A percentile compares a stretch with the other conserved stretches of the same genome.
Conservation (phyloP, 2,329 filamentous ascomycete genomes). For the Colletotrichum filicis region DNA sequence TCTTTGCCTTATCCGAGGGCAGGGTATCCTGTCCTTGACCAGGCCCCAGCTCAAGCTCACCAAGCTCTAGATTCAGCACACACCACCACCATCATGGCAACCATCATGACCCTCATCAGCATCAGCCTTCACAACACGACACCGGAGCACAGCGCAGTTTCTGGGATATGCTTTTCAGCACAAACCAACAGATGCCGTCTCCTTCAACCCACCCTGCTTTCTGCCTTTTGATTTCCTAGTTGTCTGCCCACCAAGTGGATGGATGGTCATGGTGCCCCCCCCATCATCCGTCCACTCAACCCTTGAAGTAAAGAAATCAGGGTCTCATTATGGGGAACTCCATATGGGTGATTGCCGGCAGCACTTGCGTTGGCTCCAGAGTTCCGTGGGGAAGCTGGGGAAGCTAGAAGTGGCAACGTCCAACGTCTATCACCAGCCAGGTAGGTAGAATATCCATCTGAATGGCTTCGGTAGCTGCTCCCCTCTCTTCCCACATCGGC, state of each 20-base stretch:
- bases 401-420: slow-evolving; percentile 1
- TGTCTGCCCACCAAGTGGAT: slow-evolving; percentile 7
- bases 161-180: slow-evolving; percentile 3
- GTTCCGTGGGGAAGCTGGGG: slow-evolving; percentile 14
- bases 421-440: neutral
- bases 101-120: slow-evolving; percentile 7
- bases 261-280: neutral
- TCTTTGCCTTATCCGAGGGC: slow-evolving; percentile 31
- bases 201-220: neutral
- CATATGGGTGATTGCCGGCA: slow-evolving; percentile 2
- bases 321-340: slow-evolving; percentile 5
- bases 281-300: slow-evolving; percentile 1
- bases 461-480: slow-evolving; percentile 3
- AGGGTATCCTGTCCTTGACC: slow-evolving; percentile 12
- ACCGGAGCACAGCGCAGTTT: slow-evolving; percentile 14
- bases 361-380: neutral
- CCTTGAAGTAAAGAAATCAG: neutral
- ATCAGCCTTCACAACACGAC: neutral
- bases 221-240: neutral
- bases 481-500: slow-evolving; percentile 14
- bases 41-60: slow-evolving; percentile 12
- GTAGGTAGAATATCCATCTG: neutral
- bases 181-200: slow-evolving; percentile 14
- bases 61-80: neutral
- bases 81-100: slow-evolving; percentile 9